Conservation (phyloP, 208 protist species). For the Acanthamoeba culbertsoni region DNA sequence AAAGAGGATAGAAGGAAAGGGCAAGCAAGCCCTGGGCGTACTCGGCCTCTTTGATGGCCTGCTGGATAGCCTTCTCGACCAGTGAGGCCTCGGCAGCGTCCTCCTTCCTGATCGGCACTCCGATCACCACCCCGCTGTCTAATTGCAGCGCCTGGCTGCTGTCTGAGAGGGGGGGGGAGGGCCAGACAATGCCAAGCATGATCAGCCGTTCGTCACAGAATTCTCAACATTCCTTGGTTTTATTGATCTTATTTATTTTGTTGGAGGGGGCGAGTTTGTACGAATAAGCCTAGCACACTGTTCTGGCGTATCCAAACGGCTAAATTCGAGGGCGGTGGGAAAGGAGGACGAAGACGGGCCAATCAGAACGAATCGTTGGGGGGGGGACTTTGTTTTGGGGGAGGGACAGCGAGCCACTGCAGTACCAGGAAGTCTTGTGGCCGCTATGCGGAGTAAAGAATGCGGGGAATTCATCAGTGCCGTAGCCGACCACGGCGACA, state of each 20-base stretch:
- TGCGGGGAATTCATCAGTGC: conserved; percentile 83
- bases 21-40: background rate
- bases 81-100: conserved; percentile 62
- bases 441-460: conserved; percentile 83
- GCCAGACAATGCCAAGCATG: too few species aligned
- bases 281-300: conserved; percentile 66
- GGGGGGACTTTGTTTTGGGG: background rate
- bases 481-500: conserved; percentile 80
- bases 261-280: background rate
- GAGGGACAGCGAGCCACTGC: background rate
- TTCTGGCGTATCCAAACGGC: conserved; percentile 41
- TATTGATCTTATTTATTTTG: too few species aligned
- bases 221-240: too few species aligned
- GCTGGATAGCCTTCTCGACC: conserved; percentile 69
- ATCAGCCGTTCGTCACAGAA: too few species aligned
- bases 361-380: background rate
- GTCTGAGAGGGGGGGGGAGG: background rate
- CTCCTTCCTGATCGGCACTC: conserved; percentile 78
- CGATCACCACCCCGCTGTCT: conserved; percentile 77
- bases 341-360: background rate
- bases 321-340: background rate
- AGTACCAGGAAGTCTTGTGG: background rate
- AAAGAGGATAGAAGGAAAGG: background rate
- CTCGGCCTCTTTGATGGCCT: conserved; percentile 74
- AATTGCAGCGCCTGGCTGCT: conserved; percentile 64